Conservation (phyloP, 371 early-diverging fungal genomes). For the Vairimorpha ceranae region DNA sequence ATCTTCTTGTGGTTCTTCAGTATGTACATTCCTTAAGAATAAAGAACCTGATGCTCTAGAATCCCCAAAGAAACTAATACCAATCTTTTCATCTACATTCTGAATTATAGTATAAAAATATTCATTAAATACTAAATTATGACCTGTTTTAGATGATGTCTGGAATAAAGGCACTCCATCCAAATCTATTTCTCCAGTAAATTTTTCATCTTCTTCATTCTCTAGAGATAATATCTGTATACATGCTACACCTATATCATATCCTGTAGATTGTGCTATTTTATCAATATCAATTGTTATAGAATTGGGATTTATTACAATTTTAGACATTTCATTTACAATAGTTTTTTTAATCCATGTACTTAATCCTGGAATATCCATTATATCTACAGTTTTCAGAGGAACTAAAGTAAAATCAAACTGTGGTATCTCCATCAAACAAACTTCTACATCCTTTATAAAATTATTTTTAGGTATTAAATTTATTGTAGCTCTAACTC, state of each 20-base stretch:
- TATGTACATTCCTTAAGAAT: conserved; percentile 43
- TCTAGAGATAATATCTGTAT: conserved; percentile 49
- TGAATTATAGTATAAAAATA: conserved; percentile 53
- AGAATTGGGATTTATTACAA: conserved; percentile 57
- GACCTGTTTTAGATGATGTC: conserved; percentile 35
- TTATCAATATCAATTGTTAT: conserved; percentile 58
- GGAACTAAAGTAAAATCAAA: conserved; percentile 86
- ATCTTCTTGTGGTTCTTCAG: conserved; percentile 13
- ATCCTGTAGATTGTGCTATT: conserved; percentile 43
- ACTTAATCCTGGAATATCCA: conserved; percentile 66
- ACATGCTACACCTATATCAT: conserved; percentile 59
- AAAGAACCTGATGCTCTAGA: conserved; percentile 27
- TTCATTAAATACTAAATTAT: conserved; percentile 47
- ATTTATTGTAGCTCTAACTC: conserved; percentile 69
- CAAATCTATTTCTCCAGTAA: conserved; percentile 35
- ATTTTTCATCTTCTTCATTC: conserved; percentile 24
- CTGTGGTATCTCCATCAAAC: conserved; percentile 75
- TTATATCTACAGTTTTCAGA: conserved; percentile 71
- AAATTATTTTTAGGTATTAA: conserved; percentile 72
- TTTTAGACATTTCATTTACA: conserved; percentile 37
- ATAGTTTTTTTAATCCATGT: conserved; percentile 63
- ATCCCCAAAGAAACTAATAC: conserved; percentile 24
- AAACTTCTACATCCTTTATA: conserved; percentile 73
- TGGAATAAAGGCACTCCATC: conserved; percentile 40
- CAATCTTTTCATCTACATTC: conserved; percentile 49